Evolutionary conservation across 2,329 filamentous ascomycete species (phyloP).

Genomic region (Biscogniauxia sp.): DNA sequence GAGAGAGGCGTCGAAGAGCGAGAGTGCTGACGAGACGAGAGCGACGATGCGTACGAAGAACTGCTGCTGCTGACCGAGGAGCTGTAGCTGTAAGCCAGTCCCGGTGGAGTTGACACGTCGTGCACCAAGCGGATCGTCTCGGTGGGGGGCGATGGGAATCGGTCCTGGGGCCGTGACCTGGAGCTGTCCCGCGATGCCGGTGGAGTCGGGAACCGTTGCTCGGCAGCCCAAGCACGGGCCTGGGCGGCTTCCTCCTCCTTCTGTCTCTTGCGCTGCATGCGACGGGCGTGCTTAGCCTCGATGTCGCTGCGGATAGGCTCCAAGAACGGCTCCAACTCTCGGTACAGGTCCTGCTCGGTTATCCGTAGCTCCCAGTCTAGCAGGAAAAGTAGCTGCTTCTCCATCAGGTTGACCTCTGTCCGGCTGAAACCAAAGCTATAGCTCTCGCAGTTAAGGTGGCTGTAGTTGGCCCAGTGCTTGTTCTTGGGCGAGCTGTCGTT

Average conservation of each 20-base stretch:
- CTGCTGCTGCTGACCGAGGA: conserved; percentile 36
- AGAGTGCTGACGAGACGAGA: conserved; percentile 45
- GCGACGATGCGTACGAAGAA: conserved; percentile 46
- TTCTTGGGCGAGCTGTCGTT: conserved; percentile 99
- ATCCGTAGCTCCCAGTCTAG: conserved; percentile 94
- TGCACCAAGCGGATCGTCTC: conserved; percentile 40
- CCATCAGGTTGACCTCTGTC: conserved; percentile 98
- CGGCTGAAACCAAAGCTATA: conserved; percentile 84
- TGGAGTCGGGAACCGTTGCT: conserved; percentile 43
- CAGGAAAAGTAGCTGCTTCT: conserved; percentile 94
- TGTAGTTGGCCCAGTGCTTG: conserved; percentile 99
- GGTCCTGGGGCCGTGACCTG: conserved; percentile 36
- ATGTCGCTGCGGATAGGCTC: conserved; percentile 71
- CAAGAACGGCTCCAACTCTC: conserved; percentile 84
- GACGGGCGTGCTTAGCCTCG: conserved; percentile 48
- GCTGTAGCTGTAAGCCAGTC: conserved; percentile 44
- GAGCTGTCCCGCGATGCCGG: conserved; percentile 44
- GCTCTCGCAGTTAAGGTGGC: conserved; percentile 63
- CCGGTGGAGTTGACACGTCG: conserved; percentile 44
- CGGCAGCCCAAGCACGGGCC: conserved; percentile 37
- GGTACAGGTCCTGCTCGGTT: conserved; percentile 79
- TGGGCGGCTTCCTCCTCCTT: conserved; percentile 39
- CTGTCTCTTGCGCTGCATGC: conserved; percentile 43
- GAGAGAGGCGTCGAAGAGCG: conserved; percentile 52
- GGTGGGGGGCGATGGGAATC: conserved; percentile 32